Evolutionary conservation across 208 protist species (phyloP).

Genomic region (Borovskyia barvae): DNA sequence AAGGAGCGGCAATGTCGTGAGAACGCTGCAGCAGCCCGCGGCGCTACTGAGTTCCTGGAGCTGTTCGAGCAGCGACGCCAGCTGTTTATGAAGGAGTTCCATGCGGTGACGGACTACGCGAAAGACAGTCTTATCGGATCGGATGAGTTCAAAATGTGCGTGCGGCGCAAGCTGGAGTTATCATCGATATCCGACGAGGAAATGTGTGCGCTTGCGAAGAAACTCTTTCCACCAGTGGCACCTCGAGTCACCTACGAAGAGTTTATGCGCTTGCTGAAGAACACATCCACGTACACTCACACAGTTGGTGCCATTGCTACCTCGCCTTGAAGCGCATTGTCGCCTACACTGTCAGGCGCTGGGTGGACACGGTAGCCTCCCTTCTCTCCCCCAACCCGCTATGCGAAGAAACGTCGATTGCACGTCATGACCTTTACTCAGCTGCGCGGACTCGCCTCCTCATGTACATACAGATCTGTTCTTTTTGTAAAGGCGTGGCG

Average conservation of each 20-base stretch:
- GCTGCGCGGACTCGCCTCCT: too few species aligned
- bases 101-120: slow-evolving; percentile 85
- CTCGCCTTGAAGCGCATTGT: too few species aligned
- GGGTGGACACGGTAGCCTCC: too few species aligned
- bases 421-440: too few species aligned
- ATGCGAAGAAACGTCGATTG: too few species aligned
- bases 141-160: slow-evolving; percentile 83
- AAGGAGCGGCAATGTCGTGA: slow-evolving; percentile 33
- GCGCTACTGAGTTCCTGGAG: slow-evolving; percentile 64
- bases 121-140: slow-evolving; percentile 81
- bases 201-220: slow-evolving; percentile 66
- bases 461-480: too few species aligned
- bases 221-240: slow-evolving; percentile 65
- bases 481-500: too few species aligned
- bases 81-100: slow-evolving; percentile 89
- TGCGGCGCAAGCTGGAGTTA: slow-evolving; percentile 71
- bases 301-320: slow-evolving; percentile 65
- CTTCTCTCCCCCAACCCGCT: too few species aligned
- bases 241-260: slow-evolving; percentile 80
- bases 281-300: slow-evolving; percentile 79
- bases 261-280: slow-evolving; percentile 81
- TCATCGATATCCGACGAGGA: slow-evolving; percentile 60
- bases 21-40: slow-evolving; percentile 43
- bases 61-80: slow-evolving; percentile 84
- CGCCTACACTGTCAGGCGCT: too few species aligned